Evolutionary conservation across 345 rosid genomes (phyloP), one percentile per base, ranked within the genome.

Genomic region (Arabidopsis arenosa): DNA sequence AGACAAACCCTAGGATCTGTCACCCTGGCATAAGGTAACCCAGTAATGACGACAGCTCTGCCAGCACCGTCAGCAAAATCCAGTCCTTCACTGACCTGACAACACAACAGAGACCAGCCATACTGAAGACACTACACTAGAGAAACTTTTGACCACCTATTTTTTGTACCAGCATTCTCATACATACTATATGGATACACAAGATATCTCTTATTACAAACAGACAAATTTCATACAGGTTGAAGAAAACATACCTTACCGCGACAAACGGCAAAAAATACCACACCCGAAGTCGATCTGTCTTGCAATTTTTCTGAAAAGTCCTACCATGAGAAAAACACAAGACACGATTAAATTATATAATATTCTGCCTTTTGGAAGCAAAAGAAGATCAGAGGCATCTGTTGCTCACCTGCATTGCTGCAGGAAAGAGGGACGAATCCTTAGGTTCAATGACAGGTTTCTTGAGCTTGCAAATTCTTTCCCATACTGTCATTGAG

Each of bases 61-160:
- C 97, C 99, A 78, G 99, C 93, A 72, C 83, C 87, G 75, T 95
- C 99, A 72, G 97, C 90, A 83, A 95, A 95, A 88, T 95, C 99
- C 76, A 95, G 80, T 70, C 99, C 99, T 88, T 95, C 99, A 70
- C 99, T 95, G 59, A 95, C 99, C 99, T 95, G 87, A 80, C 55
- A 77, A 80, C 76, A 72, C 47, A 67, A 51, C 15, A 66, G 54
- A 51, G 14, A 36, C 77, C 59, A 84, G 53, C 44, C 39, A 7
- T 45, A 64, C 18, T 73, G 47, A 74, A 69, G 59, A 56, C 5
- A 32, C 23, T 76, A 62, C 57, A 53, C 44, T 21, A 10, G 49
- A 59, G 39, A 78, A 30, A 62, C 17, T 52, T 63, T 51, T 37
- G 48, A 47, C 64, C 64, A 47, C 44, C 33, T 32, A 41, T 68